A percentile compares a stretch with the other conserved stretches of the same genome.
phyloP scores from a whole-genome alignment of 495 filamentous ascomycete genomes.

The Penicillium chermesinum region DNA sequence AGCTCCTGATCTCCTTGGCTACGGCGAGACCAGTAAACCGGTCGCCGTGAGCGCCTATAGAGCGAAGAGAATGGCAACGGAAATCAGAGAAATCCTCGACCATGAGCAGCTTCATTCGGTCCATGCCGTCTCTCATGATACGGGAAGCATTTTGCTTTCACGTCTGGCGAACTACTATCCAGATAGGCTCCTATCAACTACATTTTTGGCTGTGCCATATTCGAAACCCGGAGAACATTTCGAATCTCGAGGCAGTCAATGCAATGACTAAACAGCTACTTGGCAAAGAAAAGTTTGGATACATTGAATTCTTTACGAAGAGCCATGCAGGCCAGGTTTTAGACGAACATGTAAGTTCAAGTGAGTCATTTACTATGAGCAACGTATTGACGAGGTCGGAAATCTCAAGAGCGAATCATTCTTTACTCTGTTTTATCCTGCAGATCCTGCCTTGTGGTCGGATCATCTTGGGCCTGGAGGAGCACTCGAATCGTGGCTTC shows the following conservation, averaged over 20 bases:
- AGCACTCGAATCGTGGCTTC: slow-evolving; percentile 21
- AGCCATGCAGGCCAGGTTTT: slow-evolving; percentile 17
- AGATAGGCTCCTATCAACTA: background rate
- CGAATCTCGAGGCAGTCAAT: slow-evolving; percentile 21
- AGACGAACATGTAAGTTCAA: slow-evolving; percentile 12
- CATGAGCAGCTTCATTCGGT: background rate
- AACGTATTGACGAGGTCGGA: slow-evolving; percentile 20
- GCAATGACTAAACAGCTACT: slow-evolving; percentile 15
- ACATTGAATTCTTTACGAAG: slow-evolving; percentile 23
- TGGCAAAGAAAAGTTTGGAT: slow-evolving; percentile 26
- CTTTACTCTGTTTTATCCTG: slow-evolving; percentile 24
- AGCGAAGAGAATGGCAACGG: slow-evolving; percentile 10
- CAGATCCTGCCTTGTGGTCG: slow-evolving; percentile 13
- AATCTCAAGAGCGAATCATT: slow-evolving; percentile 17
- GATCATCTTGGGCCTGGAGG: slow-evolving; percentile 19
- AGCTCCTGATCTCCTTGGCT: slow-evolving; percentile 47
- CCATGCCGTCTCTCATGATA: background rate
- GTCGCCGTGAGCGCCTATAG: slow-evolving; percentile 24
- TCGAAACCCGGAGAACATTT: slow-evolving; percentile 9
- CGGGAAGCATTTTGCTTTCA: background rate
- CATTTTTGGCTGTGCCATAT: background rate
- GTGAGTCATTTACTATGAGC: no score
- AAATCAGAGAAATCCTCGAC: background rate
- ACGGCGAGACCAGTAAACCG: slow-evolving; percentile 41
- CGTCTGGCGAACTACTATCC: background rate